Evolutionary conservation across 1,284 basidiomycete genomes (phyloP).

Genomic region (Austroboletus novae-zelandiae): DNA sequence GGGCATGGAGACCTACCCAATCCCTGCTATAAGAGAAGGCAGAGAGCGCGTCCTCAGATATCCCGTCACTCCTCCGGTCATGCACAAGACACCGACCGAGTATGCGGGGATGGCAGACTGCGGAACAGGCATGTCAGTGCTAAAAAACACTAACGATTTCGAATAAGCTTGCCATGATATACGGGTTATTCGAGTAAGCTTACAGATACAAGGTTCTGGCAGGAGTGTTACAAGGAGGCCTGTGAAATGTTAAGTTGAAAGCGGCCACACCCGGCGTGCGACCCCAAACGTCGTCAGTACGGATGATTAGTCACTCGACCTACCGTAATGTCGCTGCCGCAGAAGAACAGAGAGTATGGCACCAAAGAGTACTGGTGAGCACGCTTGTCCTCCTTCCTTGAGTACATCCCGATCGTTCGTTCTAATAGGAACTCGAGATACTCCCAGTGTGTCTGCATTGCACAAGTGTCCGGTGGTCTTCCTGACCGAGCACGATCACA

Average conservation of each 20-base stretch:
- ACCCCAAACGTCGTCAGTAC: too few relatives aligned
- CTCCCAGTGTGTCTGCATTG: conserved; percentile 17
- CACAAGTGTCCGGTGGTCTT: neutral
- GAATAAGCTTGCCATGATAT: conserved; percentile 31
- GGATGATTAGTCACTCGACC: too few relatives aligned
- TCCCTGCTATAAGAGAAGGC: conserved; percentile 79
- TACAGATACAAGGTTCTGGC: conserved; percentile 15
- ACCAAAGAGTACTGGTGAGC: conserved; percentile 30
- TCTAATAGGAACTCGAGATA: conserved; percentile 29
- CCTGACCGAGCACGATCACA: conserved; percentile 24
- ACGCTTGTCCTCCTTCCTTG: neutral
- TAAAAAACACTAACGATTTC: neutral
- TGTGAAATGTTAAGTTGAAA: neutral
- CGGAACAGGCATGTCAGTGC: conserved; percentile 27
- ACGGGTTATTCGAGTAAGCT: conserved; percentile 16
- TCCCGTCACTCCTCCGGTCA: conserved; percentile 74
- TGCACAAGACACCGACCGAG: conserved; percentile 74
- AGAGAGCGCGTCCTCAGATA: conserved; percentile 68
- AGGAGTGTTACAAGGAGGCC: too few relatives aligned
- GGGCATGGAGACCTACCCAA: conserved; percentile 48
- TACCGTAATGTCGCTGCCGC: conserved; percentile 10
- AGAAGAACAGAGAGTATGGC: conserved; percentile 27
- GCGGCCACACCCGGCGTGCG: neutral
- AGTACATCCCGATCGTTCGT: neutral
- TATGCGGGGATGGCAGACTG: conserved; percentile 83